These are phyloP conservation scores for Epichloe sp. DNA, from an alignment of 2,329 filamentous ascomycete genomes.

Conservation along the genomic window DNA sequence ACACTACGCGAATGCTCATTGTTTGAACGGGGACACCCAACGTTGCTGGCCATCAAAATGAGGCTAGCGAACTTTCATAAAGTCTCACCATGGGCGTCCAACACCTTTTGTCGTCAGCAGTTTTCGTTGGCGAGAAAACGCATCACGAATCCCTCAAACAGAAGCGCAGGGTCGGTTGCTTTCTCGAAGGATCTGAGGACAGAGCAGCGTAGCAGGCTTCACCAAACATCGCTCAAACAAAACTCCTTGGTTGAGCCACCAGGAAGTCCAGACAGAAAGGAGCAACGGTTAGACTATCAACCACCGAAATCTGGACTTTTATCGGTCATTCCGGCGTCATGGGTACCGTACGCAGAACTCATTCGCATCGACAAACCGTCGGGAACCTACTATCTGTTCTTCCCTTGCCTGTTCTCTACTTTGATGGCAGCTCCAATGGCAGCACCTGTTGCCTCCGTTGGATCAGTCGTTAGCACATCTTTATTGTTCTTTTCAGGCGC, in stretches of 20 bases:
- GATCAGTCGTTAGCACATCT: constrained; percentile 49
- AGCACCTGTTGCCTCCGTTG: constrained; percentile 44
- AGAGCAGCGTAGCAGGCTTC: background rate
- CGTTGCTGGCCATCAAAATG: background rate
- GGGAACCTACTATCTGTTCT: constrained; percentile 75
- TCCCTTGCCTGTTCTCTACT: constrained; percentile 75
- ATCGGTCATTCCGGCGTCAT: constrained; percentile 52
- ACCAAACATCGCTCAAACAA: background rate
- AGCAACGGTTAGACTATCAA: constrained; percentile 33
- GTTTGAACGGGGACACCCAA: no score
- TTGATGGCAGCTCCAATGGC: constrained; percentile 63
- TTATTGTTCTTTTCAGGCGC: constrained; percentile 64
- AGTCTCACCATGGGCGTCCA: background rate
- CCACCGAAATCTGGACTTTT: constrained; percentile 60
- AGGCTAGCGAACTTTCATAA: background rate
- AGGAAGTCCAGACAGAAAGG: background rate
- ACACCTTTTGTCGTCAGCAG: background rate
- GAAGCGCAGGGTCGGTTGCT: background rate
- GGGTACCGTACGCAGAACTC: constrained; percentile 72
- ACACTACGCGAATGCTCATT: no score
- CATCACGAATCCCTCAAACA: background rate
- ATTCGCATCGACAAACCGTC: constrained; percentile 69
- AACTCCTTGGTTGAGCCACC: background rate
- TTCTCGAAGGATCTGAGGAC: background rate
- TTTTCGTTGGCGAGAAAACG: background rate